Percentiles rank a stretch among this genome's conserved stretches.
Evolutionary conservation across 2,329 filamentous ascomycete genomes (phyloP).

Genomic region (Pestalotiopsis sp.): DNA sequence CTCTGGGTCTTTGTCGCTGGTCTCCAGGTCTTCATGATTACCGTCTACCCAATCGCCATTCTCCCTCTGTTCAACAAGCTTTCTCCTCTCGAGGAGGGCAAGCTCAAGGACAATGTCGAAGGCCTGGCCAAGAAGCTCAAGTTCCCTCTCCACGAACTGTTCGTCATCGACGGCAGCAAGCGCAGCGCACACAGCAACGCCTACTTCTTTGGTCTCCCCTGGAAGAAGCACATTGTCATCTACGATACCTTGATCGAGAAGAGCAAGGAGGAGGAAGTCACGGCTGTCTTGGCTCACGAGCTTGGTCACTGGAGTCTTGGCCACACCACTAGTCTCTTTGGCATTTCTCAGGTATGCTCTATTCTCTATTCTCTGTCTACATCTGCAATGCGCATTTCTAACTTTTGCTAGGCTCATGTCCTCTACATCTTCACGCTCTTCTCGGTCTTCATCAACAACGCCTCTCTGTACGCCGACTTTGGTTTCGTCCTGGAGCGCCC

Average conservation of each 20-base stretch:
- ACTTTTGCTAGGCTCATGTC: slow-evolving; percentile 71
- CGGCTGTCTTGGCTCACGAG: slow-evolving; percentile 93
- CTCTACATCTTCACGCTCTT: slow-evolving; percentile 97
- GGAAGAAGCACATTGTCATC: slow-evolving; percentile 99
- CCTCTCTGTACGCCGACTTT: slow-evolving; percentile 86
- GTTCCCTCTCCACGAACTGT: slow-evolving; percentile 90
- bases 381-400: slow-evolving; percentile 19
- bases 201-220: slow-evolving; percentile 96
- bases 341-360: slow-evolving; percentile 72
- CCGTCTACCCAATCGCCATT: slow-evolving; percentile 92
- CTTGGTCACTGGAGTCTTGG: slow-evolving; percentile 96
- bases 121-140: slow-evolving; percentile 78
- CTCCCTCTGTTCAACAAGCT: slow-evolving; percentile 98
- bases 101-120: slow-evolving; percentile 87
- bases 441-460: slow-evolving; percentile 96
- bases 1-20: slow-evolving; percentile 90
- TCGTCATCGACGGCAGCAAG: slow-evolving; percentile 93
- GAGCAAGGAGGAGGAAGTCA: slow-evolving; percentile 87
- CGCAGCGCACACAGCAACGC: slow-evolving; percentile 87
- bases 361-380: background rate
- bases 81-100: slow-evolving; percentile 83
- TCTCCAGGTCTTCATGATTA: slow-evolving; percentile 92
- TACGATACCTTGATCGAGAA: slow-evolving; percentile 98
- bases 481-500: slow-evolving; percentile 83
- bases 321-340: slow-evolving; percentile 90